phyloP scores from a whole-genome alignment of 306 rosid species.

The Nissolia schottii region DNA sequence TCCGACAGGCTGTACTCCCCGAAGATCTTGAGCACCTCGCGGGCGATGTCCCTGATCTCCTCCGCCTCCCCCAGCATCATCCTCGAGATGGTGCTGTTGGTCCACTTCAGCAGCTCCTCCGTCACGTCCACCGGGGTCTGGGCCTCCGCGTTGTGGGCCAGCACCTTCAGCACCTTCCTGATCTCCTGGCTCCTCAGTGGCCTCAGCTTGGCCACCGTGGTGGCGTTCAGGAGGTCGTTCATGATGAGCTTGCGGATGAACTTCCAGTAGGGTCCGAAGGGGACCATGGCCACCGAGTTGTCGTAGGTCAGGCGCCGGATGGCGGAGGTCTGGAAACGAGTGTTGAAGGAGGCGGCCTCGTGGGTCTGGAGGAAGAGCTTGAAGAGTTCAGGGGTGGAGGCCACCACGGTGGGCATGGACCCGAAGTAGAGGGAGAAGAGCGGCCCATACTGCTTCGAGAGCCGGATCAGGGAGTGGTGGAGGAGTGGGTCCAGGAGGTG shows the following conservation, averaged over 20 bases:
- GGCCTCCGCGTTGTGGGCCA: slow-evolving; percentile 23
- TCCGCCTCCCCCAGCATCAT: slow-evolving; percentile 45
- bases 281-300: slow-evolving; percentile 37
- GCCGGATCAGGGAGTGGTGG: slow-evolving; percentile 30
- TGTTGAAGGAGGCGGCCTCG: slow-evolving; percentile 33
- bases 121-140: slow-evolving; percentile 28
- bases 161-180: background rate
- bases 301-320: slow-evolving; percentile 27
- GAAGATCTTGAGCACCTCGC: slow-evolving; percentile 35
- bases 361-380: slow-evolving; percentile 41
- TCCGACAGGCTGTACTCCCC: slow-evolving; percentile 35
- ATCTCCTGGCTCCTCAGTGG: slow-evolving; percentile 30
- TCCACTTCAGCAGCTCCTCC: slow-evolving; percentile 31
- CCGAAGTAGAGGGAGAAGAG: slow-evolving; percentile 40
- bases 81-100: slow-evolving; percentile 22
- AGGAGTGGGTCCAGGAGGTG: slow-evolving; percentile 32
- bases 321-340: slow-evolving; percentile 20
- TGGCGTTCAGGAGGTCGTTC: slow-evolving; percentile 34
- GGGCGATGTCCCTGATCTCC: slow-evolving; percentile 28
- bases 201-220: slow-evolving; percentile 12
- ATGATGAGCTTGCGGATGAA: slow-evolving; percentile 35
- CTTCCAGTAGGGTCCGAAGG: slow-evolving; percentile 43
- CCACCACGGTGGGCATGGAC: slow-evolving; percentile 34
- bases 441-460: slow-evolving; percentile 30
- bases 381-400: slow-evolving; percentile 32